Evolutionary conservation across 1,284 basidiomycete species (phyloP), one percentile per base, ranked within the genome.

Genomic region (Paramarasmius palmivorus): DNA sequence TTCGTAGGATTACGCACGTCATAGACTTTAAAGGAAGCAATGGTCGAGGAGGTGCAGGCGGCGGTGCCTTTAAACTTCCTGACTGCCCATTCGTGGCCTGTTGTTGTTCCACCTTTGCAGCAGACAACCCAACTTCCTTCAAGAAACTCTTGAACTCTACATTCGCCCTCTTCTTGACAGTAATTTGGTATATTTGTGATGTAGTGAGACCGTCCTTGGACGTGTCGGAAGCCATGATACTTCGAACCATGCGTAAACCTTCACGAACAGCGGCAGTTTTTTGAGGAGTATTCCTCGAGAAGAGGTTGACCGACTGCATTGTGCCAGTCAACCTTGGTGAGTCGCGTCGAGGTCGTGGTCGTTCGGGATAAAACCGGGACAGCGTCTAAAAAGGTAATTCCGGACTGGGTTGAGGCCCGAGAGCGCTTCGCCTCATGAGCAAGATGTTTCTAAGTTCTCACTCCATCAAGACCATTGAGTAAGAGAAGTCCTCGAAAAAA

Each of bases 21-120:
- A 83, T 67, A 6, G 84, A 86, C 19, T 75, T 74, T 41, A 86
- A 67, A 12, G 74, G 73, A 60, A 82, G 77, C 4, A 72, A 68
- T 0, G 75, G 67, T 46, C 71, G 64, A 4, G 76, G 71, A 38
- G 78, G 72, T n/a, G 19, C 23, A 17, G 65, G 63, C 7, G 53
- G 53, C 2, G 47, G 41, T 53, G 22, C 35, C 22, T 45, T 55
- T 10, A 20, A 49, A 7, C 38, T 20, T 3, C 54, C 48, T 26
- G 38, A 23, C 15, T 51, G 45, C 23, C 26, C 48, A 51, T 53
- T 38, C 29, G 7, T 41, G 22, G n/a, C n/a, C n/a, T n/a, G n/a
- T n/a, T n/a, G n/a, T n/a, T n/a, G n/a, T n/a, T 22, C 12, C 6
- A 26, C 41, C 53, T 55, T 53, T 36, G 42, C 23, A 41, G 14